phyloP scores from a whole-genome alignment of 2,329 filamentous ascomycete genomes.

The Calonectria hongkongensis region DNA sequence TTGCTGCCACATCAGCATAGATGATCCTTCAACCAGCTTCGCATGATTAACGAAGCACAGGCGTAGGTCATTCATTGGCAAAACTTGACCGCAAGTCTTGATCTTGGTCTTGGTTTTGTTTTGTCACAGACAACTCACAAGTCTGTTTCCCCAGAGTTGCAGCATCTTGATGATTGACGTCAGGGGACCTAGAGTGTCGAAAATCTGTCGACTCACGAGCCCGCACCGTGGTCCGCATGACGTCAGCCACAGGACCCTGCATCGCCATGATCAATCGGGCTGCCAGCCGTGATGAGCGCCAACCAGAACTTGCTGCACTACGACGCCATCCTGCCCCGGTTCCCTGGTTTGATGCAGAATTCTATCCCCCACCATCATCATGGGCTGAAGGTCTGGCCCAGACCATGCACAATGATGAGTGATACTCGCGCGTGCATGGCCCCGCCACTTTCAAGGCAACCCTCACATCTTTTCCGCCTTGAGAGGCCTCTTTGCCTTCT shows the following conservation, averaged over 20 bases:
- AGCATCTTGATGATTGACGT: constrained; percentile 47
- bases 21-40: neutral
- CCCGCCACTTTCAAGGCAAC: constrained; percentile 33
- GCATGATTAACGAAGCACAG: neutral
- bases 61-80: neutral
- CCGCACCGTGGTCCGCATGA: constrained; percentile 45
- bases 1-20: neutral
- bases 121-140: constrained; percentile 25
- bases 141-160: constrained; percentile 15
- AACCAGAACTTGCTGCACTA: constrained; percentile 44
- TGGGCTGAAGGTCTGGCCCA: constrained; percentile 31
- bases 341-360: constrained; percentile 38
- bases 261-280: constrained; percentile 36
- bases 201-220: constrained; percentile 36
- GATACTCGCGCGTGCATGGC: constrained; percentile 40
- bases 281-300: constrained; percentile 6
- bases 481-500: constrained; percentile 16
- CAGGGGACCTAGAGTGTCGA: constrained; percentile 44
- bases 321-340: constrained; percentile 49
- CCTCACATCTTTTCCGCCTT: constrained; percentile 15
- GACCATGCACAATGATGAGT: constrained; percentile 29
- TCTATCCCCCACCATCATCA: constrained; percentile 37
- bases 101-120: neutral
- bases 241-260: constrained; percentile 53
- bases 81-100: neutral